phyloP scores from a whole-genome alignment of 1,284 basidiomycete species.

The Boletus albobrunnescens region DNA sequence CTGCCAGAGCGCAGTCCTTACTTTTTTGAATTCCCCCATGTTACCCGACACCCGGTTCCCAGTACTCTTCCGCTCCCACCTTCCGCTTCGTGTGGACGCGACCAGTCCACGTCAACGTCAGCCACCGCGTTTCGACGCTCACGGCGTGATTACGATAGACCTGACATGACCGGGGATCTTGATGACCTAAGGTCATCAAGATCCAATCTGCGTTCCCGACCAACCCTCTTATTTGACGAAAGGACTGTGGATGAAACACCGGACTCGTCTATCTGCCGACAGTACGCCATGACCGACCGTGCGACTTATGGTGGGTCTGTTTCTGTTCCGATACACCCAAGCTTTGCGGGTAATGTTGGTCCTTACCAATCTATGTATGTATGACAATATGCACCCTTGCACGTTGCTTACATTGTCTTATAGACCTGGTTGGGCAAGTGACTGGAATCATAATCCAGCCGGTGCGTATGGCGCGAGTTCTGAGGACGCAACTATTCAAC shows the following conservation, averaged over 20 bases:
- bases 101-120: slow-evolving; percentile 10
- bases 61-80: slow-evolving; percentile 17
- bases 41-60: slow-evolving; percentile 29
- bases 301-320: slow-evolving; percentile 2
- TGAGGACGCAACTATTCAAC: slow-evolving; percentile 1
- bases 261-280: background rate
- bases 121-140: slow-evolving; percentile 6
- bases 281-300: background rate
- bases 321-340: slow-evolving; percentile 7
- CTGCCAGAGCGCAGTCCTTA: slow-evolving; percentile 16
- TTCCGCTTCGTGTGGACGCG: slow-evolving; percentile 1
- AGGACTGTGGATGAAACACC: slow-evolving; percentile 8
- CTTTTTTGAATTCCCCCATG: slow-evolving; percentile 30
- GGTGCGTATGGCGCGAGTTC: slow-evolving; percentile 9
- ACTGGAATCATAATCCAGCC: slow-evolving; percentile 18
- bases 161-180: slow-evolving; percentile 4
- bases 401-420: slow-evolving; percentile 6
- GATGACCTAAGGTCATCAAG: slow-evolving; percentile 10
- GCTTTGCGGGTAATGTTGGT: background rate
- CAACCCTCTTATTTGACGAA: slow-evolving; percentile 11
- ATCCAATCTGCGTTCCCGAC: slow-evolving; percentile 12
- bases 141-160: slow-evolving; percentile 13
- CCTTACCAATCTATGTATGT: slow-evolving; percentile 15
- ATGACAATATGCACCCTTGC: background rate
- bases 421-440: slow-evolving; percentile 21